Base-by-base conservation (phyloP, 331 rosid genomes). In the Stylosanthes scabra region DNA sequence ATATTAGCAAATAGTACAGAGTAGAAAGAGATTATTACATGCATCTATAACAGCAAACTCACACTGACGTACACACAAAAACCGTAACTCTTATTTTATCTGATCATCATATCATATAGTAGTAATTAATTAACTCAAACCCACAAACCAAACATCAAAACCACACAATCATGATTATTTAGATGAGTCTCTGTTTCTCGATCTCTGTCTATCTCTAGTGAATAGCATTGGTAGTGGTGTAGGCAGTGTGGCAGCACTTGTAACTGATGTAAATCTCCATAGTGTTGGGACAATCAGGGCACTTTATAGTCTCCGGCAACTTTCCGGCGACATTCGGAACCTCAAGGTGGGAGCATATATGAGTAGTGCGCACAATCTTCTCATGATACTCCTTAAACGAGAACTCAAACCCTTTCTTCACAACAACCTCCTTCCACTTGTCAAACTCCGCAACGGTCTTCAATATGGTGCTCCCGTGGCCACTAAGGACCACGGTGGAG, bases 391-490 rank as follows among this genome's bases (percentile, higher is more conserved):
- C 74, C 8, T 41, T 79, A 8, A 78, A 66, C 7, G 41, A 5
- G 2, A 72, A 2, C 37, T 78, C 83, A 7, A 65, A 72, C 2
- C 68, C 68, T n/a, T 5, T 14, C 28, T 52, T 14, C 4, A 52
- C 28, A 27, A 52, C 59, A 52, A 52, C 10, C 2, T 14, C 28
- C 9, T 52, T 52, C 28, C 28, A 6, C 28, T 52, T 52, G 2
- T 52, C 28, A 52, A 52, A 14, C 27, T 52, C 28, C 3, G 28
- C 29, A 9, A 16, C 28, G 0, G 28, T 15, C 59, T 72, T 81
- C 46, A 82, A 10, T 6, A 78, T 11, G 2, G 84, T 67, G 9
- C 59, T 63, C 14, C 88, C 88, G n/a, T 85, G 89, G 8, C 84
- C 89, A 27, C 77, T 63, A 46, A 45, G 9, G 0, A 82, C 46